Evolutionary conservation across 1,139 yeast species (phyloP).

Genomic region (Geotrichum phurueaensis): DNA sequence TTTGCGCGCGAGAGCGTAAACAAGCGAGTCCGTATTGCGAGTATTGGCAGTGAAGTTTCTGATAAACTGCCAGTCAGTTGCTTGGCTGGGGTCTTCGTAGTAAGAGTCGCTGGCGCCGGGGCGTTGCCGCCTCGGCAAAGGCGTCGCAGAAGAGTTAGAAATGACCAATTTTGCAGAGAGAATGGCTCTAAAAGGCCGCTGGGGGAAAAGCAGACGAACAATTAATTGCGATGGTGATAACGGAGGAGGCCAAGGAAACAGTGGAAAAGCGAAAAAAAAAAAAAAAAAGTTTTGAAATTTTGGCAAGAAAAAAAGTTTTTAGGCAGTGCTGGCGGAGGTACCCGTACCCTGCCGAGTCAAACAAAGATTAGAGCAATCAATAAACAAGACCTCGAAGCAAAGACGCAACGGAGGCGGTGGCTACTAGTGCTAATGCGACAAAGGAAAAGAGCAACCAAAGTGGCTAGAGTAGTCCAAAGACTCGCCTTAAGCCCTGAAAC

Average conservation of each 20-base stretch:
- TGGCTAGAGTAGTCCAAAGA: neutral
- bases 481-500: neutral
- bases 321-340: neutral
- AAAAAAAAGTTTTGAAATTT: neutral
- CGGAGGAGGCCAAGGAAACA: neutral
- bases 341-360: neutral
- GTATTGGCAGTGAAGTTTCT: conserved; percentile 26
- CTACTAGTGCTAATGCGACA: neutral
- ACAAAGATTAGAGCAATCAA: neutral
- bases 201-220: neutral
- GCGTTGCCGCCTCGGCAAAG: neutral
- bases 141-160: neutral
- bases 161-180: neutral
- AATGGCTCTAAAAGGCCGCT: neutral
- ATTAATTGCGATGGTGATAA: neutral
- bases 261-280: neutral
- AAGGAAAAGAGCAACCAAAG: neutral
- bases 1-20: conserved; percentile 31
- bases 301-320: neutral
- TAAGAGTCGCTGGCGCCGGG: neutral
- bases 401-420: neutral
- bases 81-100: conserved; percentile 30
- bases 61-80: conserved; percentile 1
- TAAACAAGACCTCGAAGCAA: neutral
- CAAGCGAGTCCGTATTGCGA: conserved; percentile 30